Conservation (phyloP, 73 alveolate species). For the Vitrella brassicaformis region DNA sequence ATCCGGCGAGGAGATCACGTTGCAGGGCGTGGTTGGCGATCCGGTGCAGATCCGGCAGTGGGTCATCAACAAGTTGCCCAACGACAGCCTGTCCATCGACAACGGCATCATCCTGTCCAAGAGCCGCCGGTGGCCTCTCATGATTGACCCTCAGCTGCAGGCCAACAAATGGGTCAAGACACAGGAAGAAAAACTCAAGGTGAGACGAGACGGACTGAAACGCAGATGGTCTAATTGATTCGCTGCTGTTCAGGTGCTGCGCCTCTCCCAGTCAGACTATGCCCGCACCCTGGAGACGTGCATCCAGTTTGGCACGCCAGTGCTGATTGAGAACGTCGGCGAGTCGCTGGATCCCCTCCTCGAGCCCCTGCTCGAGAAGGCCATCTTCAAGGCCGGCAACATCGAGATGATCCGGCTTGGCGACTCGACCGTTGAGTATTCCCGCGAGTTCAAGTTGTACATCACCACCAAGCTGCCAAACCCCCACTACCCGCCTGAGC, state of each 20-base stretch:
- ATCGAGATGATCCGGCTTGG: conserved; percentile 67
- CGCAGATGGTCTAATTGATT: not conserved
- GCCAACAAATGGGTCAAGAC: conserved; percentile 86
- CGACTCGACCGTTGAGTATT: conserved; percentile 74
- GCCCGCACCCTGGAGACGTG: conserved; percentile 30
- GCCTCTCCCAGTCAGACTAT: conserved; percentile 31
- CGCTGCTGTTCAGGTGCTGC: conserved; percentile 11
- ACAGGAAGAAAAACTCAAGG: conserved; percentile 17
- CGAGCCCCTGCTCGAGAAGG: conserved; percentile 77
- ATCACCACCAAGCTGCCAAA: conserved; percentile 90
- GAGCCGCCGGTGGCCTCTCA: conserved; percentile 91
- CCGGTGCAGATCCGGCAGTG: conserved; percentile 55
- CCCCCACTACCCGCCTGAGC: conserved; percentile 98
- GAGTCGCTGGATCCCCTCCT: conserved; percentile 84
- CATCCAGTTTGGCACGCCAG: conserved; percentile 79
- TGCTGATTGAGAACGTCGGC: conserved; percentile 87
- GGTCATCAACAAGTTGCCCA: conserved; percentile 79
- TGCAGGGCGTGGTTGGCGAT: conserved; percentile 15
- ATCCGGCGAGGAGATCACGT: not conserved
- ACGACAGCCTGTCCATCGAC: conserved; percentile 93
- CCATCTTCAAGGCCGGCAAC: conserved; percentile 70
- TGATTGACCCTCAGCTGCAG: conserved; percentile 99
- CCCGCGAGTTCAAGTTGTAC: conserved; percentile 63
- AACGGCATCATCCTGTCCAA: conserved; percentile 94
- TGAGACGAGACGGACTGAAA: not conserved